phyloP scores from a whole-genome alignment of 176 grass and related monocot genomes.

The Canna indica region DNA sequence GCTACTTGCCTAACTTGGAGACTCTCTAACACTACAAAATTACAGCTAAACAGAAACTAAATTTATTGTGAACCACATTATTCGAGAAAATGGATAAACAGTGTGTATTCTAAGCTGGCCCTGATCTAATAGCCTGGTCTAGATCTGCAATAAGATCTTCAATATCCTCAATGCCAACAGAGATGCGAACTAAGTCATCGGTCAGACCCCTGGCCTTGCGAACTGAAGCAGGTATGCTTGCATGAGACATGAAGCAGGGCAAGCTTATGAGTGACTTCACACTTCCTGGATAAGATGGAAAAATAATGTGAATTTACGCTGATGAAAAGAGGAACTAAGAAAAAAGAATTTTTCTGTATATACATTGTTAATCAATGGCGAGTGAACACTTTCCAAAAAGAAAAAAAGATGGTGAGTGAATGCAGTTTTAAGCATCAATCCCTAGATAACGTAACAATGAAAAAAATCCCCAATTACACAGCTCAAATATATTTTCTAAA shows the following conservation, averaged over 20 bases:
- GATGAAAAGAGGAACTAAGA: too few species aligned
- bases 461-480: neutral
- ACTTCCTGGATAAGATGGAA: conserved; percentile 44
- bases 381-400: neutral
- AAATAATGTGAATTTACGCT: neutral
- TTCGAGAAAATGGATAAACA: neutral
- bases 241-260: conserved; percentile 98
- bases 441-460: neutral
- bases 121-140: conserved; percentile 49
- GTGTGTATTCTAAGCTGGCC: conserved; percentile 21
- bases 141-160: conserved; percentile 87
- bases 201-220: conserved; percentile 70
- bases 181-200: conserved; percentile 78
- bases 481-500: neutral
- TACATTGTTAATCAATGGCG: too few species aligned
- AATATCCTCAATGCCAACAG: conserved; percentile 77
- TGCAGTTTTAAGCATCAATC: neutral
- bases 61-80: neutral
- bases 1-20: neutral
- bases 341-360: too few species aligned
- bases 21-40: neutral
- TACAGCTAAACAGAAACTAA: neutral
- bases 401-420: neutral
- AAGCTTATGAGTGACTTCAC: conserved; percentile 93
- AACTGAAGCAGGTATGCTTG: conserved; percentile 55